A percentile compares a stretch with the other conserved stretches of the same genome.
phyloP scores from a whole-genome alignment of 257 asterid species.

The Ophiorrhiza pumila region DNA sequence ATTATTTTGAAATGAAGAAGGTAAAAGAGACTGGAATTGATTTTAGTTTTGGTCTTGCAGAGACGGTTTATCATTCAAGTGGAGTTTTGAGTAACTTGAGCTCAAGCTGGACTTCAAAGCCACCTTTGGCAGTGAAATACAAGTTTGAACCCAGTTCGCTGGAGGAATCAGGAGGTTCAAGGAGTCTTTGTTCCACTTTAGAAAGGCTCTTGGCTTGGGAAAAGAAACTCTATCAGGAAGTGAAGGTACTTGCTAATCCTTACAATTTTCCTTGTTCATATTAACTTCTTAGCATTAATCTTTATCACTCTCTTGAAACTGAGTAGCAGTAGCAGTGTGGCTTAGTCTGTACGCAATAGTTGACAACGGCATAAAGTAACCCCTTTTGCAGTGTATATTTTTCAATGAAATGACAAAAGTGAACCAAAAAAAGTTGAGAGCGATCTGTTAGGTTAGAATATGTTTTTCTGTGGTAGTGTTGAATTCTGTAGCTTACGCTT shows the following conservation, averaged over 20 bases:
- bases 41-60: slow-evolving; percentile 40
- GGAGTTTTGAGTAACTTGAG: slow-evolving; percentile 91
- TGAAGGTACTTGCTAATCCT: slow-evolving; percentile 62
- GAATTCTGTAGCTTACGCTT: slow-evolving; percentile 29
- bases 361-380: slow-evolving; percentile 29
- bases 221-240: slow-evolving; percentile 90
- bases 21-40: background rate
- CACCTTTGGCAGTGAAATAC: slow-evolving; percentile 91
- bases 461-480: slow-evolving; percentile 35
- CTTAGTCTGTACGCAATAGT: slow-evolving; percentile 29
- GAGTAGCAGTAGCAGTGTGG: slow-evolving; percentile 20
- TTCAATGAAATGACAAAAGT: slow-evolving; percentile 28
- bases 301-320: background rate
- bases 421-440: slow-evolving; percentile 21
- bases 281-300: slow-evolving; percentile 7
- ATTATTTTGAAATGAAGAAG: background rate
- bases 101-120: slow-evolving; percentile 95
- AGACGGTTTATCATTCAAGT: slow-evolving; percentile 93
- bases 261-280: slow-evolving; percentile 7
- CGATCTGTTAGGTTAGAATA: slow-evolving; percentile 14
- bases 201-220: slow-evolving; percentile 99
- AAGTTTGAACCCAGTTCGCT: slow-evolving; percentile 66
- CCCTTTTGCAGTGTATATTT: slow-evolving; percentile 21
- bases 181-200: slow-evolving; percentile 82
- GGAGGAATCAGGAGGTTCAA: slow-evolving; percentile 55